These are phyloP conservation scores for Colletotrichum falcatum DNA, from an alignment of 2,329 filamentous ascomycete species.

Conservation along the genomic window DNA sequence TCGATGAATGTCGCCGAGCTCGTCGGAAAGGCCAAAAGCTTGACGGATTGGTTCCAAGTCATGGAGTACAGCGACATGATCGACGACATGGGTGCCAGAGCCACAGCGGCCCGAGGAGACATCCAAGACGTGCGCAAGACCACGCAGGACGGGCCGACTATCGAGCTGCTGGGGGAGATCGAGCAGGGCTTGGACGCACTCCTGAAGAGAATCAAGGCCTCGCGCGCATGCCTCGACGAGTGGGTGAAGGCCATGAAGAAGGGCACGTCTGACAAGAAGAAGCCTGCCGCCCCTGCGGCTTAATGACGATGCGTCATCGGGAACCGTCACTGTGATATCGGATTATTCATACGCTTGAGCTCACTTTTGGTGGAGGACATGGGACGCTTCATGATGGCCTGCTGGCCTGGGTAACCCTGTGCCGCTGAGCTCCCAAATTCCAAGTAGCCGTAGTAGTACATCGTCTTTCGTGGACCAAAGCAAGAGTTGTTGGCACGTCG, in stretches of 20 bases:
- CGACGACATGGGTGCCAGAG: not conserved
- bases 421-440: not conserved
- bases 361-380: no score
- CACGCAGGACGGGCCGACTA: not conserved
- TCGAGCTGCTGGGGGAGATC: not conserved
- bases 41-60: not conserved
- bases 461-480: not conserved
- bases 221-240: not conserved
- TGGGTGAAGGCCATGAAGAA: not conserved
- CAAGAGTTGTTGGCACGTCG: not conserved
- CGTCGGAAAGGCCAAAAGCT: not conserved
- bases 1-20: not conserved
- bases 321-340: not conserved
- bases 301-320: not conserved
- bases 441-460: not conserved
- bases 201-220: not conserved
- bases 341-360: no score
- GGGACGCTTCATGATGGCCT: no score
- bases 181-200: not conserved
- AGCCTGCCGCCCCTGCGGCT: not conserved
- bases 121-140: not conserved
- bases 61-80: not conserved
- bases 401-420: not conserved
- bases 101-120: not conserved
- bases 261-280: rapidly evolving